phyloP scores from a whole-genome alignment of 2,329 filamentous ascomycete genomes.

The Venturia effusa region DNA sequence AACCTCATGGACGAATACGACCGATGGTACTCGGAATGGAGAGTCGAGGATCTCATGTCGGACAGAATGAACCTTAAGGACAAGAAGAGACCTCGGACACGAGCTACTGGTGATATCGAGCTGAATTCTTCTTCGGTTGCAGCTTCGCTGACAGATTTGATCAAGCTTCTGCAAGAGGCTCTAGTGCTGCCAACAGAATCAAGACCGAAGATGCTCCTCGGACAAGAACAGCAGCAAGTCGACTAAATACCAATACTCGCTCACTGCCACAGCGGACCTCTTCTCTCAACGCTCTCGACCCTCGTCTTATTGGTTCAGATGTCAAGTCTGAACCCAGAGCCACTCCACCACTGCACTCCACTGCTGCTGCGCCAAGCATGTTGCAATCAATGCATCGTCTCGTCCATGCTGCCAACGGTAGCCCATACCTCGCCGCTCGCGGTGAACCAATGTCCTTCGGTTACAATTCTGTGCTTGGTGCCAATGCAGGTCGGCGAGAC shows the following conservation, averaged over 20 bases:
- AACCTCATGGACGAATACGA: slow-evolving; percentile 58
- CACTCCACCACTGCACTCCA: slow-evolving; percentile 6
- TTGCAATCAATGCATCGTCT: background rate
- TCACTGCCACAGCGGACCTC: background rate
- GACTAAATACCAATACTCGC: background rate
- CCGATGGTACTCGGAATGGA: slow-evolving; percentile 63
- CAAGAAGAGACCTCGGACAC: slow-evolving; percentile 42
- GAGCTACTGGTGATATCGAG: slow-evolving; percentile 17
- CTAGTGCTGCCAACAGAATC: background rate
- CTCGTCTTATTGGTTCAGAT: background rate
- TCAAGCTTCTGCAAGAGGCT: slow-evolving; percentile 3
- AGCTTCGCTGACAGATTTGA: background rate
- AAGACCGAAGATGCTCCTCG: background rate
- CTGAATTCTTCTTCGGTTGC: slow-evolving; percentile 17
- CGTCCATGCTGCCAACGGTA: background rate
- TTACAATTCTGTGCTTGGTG: background rate
- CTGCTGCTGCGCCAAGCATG: slow-evolving; percentile 4
- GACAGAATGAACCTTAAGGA: slow-evolving; percentile 71
- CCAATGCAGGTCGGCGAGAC: background rate
- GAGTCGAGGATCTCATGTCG: slow-evolving; percentile 62
- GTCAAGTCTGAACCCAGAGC: slow-evolving; percentile 2
- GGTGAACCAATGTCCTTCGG: background rate
- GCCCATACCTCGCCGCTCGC: background rate
- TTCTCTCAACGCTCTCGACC: background rate
- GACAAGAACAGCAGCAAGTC: background rate